phyloP scores from a whole-genome alignment of 805 yeast species.

The Nakazawaea ernobii region DNA sequence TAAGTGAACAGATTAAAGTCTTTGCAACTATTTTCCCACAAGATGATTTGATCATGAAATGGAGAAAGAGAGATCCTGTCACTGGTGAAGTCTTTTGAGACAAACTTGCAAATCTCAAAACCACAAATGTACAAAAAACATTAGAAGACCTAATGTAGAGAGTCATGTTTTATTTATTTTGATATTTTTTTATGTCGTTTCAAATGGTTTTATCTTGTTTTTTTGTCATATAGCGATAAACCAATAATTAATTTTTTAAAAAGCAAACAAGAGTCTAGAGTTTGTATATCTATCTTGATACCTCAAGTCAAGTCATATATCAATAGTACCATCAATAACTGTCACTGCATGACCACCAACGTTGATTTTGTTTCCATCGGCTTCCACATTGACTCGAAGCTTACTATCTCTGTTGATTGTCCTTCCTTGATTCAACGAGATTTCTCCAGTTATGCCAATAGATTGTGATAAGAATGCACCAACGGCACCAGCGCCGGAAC shows the following conservation, averaged over 20 bases:
- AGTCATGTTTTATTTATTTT: too few species aligned
- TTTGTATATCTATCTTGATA: too few species aligned
- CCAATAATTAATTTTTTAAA: too few species aligned
- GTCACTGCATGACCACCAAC: constrained; percentile 38
- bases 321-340: constrained; percentile 26
- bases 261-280: too few species aligned
- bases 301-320: too few species aligned
- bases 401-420: constrained; percentile 33
- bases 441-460: neutral
- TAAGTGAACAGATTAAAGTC: constrained; percentile 88
- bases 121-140: too few species aligned
- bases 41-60: constrained; percentile 83
- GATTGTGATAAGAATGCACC: neutral
- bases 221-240: neutral
- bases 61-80: constrained; percentile 58
- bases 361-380: constrained; percentile 16
- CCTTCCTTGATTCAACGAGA: constrained; percentile 32
- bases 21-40: constrained; percentile 98
- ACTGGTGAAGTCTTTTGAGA: constrained; percentile 14
- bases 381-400: constrained; percentile 21
- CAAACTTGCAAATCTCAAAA: too few species aligned
- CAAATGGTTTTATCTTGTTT: neutral
- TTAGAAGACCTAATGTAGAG: neutral
- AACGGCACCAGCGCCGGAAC: constrained; percentile 34
- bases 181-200: too few species aligned